Percentiles rank a stretch among this genome's conserved stretches.
These are phyloP conservation scores for Lasiosphaeria ovina DNA, from an alignment of 495 filamentous ascomycete species.

Conservation along the genomic window DNA sequence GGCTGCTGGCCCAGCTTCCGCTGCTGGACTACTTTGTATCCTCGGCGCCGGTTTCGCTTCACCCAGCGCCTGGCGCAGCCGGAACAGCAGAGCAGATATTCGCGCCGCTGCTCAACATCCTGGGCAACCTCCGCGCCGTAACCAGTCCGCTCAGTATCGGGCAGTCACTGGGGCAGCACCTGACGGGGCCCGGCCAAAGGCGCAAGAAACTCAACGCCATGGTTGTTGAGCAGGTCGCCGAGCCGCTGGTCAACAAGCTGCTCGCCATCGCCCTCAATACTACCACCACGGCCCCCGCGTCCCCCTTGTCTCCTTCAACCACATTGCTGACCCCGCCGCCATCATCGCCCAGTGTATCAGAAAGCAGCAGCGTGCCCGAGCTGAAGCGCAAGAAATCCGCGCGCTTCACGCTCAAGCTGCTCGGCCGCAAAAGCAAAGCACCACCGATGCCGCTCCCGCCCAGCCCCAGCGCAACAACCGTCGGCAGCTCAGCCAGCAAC, in stretches of 20 bases:
- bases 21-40: constrained; percentile 13
- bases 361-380: too few species aligned
- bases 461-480: too few species aligned
- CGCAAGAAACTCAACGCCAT: constrained; percentile 11
- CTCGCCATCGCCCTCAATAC: too few species aligned
- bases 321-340: too few species aligned
- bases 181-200: constrained; percentile 14
- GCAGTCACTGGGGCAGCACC: constrained; percentile 11
- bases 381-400: too few species aligned
- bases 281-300: background rate
- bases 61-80: background rate
- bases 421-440: too few species aligned
- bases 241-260: constrained; percentile 12
- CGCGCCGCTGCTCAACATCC: constrained; percentile 7
- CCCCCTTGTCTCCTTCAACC: background rate
- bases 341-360: background rate
- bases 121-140: constrained; percentile 13
- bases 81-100: background rate
- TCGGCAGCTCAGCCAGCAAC: too few species aligned
- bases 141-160: constrained; percentile 6
- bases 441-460: too few species aligned
- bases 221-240: constrained; percentile 5
- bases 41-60: constrained; percentile 6
- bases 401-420: too few species aligned
- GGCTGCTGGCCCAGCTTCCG: constrained; percentile 15